A percentile compares a stretch with the other conserved stretches of the same genome.
Conservation (phyloP, 805 yeast species). For the Cyberlindnera japonica region DNA sequence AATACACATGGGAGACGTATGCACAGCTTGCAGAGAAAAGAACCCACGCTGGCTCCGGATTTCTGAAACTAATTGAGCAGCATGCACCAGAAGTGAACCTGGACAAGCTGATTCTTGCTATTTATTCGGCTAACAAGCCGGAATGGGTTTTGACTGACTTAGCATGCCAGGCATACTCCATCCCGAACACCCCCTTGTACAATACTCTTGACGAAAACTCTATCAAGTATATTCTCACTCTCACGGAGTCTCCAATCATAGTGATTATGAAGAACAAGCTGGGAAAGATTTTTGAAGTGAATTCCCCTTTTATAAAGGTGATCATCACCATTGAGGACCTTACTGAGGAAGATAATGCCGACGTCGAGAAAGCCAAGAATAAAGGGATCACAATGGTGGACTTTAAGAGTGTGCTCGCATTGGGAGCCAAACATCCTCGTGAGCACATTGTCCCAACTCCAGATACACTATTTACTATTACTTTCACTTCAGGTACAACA, state of each 20-base stretch:
- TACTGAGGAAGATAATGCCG: constrained; percentile 30
- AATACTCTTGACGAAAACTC: constrained; percentile 56
- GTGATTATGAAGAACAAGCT: constrained; percentile 49
- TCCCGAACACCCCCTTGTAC: constrained; percentile 46
- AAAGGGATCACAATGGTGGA: constrained; percentile 36
- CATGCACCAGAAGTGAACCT: constrained; percentile 31
- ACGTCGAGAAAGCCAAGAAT: constrained; percentile 31
- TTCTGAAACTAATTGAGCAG: constrained; percentile 39
- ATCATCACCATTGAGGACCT: constrained; percentile 55
- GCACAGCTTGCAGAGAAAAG: constrained; percentile 40
- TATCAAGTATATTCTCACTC: constrained; percentile 53
- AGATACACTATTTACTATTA: constrained; percentile 52
- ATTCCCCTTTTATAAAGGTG: constrained; percentile 40
- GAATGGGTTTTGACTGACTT: constrained; percentile 69
- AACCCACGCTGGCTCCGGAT: constrained; percentile 52
- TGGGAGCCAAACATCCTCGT: constrained; percentile 41
- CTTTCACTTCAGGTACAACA: constrained; percentile 75
- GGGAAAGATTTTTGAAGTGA: constrained; percentile 40
- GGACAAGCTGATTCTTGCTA: constrained; percentile 46
- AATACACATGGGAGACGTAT: constrained; percentile 44
- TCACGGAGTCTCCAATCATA: constrained; percentile 60
- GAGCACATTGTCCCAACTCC: constrained; percentile 44
- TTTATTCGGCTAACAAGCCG: constrained; percentile 52
- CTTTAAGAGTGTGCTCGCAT: constrained; percentile 39
- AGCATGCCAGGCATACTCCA: constrained; percentile 55